Evolutionary conservation across 495 filamentous ascomycete genomes (phyloP), one percentile per base, ranked within the genome.

Genomic region (Cercophora scortea): DNA sequence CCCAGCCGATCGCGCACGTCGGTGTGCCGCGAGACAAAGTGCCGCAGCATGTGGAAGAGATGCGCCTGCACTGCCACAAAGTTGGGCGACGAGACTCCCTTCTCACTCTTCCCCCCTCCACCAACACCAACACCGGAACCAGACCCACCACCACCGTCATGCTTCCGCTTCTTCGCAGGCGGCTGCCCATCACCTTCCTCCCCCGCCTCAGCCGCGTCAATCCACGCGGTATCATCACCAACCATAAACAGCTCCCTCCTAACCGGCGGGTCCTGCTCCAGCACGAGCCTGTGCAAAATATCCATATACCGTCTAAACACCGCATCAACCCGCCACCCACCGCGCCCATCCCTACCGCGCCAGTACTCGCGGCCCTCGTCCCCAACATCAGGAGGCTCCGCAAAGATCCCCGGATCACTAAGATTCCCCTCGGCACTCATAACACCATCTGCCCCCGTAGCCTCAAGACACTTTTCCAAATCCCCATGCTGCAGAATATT

Each of bases 371-470:
- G 75, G 0, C 77, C 80, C 62, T 87, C 85, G 32, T 79, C 62
- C 3, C 85, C 88, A 2, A 73, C 50, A 1, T 76, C 59, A 1
- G 88, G 89, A 11, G 82, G 75, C 42, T 78, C 69, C 40, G 83
- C 82, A 66, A 97, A 97, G 35, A 97, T 86, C 1, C 83, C 81
- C 0, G 93, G 93, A 63, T 98, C 90, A 57, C 85, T 88, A 1
- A 98, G 77, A 60, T 95, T 95, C 2, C 90, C 92, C 61, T 98
- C 93, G 1, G 93, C 93, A 55, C 83, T 89, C 93, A 98, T 97
- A 34, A 98, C 85, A 12, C 79, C 93, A 67, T 98, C 93, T 1
- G 84, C 92, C 12, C 89, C 89, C 0, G 93, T 98, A n/a, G 73
- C 85, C 53, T 81, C 77, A 12, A 97, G 70, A 61, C 93, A 99